Evolutionary conservation across 306 rosid species (phyloP).

Genomic region (Parietaria judaica): DNA sequence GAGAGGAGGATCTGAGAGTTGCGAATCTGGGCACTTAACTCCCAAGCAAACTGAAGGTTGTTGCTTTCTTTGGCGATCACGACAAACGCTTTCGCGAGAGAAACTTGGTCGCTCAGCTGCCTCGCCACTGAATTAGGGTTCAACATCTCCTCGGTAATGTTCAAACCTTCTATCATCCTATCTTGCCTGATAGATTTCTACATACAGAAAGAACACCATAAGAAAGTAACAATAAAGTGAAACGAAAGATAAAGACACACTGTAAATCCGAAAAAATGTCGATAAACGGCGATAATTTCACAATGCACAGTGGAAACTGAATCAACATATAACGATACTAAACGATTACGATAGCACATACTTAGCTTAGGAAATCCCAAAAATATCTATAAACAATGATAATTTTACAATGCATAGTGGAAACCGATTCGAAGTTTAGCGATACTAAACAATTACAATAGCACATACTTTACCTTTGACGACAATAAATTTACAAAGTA

Average conservation of each 20-base stretch:
- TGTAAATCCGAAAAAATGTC: neutral
- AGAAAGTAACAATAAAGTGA: neutral
- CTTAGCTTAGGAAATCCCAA: no score
- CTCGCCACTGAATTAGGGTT: slow-evolving; percentile 59
- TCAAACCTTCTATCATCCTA: slow-evolving; percentile 66
- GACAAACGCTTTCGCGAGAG: slow-evolving; percentile 80
- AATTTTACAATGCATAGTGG: no score
- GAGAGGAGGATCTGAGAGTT: slow-evolving; percentile 76
- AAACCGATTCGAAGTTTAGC: no score
- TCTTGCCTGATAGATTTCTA: slow-evolving; percentile 65
- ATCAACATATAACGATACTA: neutral
- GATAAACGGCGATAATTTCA: no score
- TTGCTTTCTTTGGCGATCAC: slow-evolving; percentile 84
- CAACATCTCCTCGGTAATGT: slow-evolving; percentile 77
- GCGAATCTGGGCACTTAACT: slow-evolving; percentile 83
- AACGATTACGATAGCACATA: no score
- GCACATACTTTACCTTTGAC: no score
- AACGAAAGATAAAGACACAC: neutral
- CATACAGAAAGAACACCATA: slow-evolving; percentile 10
- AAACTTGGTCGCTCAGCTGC: slow-evolving; percentile 76
- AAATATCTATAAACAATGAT: no score
- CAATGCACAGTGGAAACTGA: neutral
- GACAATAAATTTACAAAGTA: no score
- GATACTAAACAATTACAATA: no score
- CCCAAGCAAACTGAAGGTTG: slow-evolving; percentile 95